Evolutionary conservation across 371 early-diverging fungal species (phyloP), one percentile per base, ranked within the genome.

Genomic region (Mucor sp.): DNA sequence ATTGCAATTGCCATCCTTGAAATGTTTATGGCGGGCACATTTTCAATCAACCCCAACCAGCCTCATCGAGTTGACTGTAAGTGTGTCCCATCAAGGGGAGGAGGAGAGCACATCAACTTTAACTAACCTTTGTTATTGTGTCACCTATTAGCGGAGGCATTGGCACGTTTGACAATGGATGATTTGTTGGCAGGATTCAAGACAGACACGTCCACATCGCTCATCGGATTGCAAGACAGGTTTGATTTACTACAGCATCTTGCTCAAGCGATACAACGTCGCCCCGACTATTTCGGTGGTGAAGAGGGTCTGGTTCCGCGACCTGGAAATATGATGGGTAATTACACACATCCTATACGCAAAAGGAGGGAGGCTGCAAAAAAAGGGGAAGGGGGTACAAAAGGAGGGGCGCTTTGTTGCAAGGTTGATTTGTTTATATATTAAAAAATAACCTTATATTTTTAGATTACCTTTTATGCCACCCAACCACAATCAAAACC

Each of bases 291-390:
- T 35, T 84, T 89, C 47, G 81, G 74, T 4, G 76, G 78, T 44
- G 53, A 65, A 28, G 50, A 65, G 30, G 76, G 69, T 17, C 60
- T 76, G 66, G 76, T 80, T 61, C 80, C 89, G 33, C 85, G 96
- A 25, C 96, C 96, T 19, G 96, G 96, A 55, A 90, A 91, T 74
- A 85, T 96, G 79, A 77, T 94, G 72, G 91, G 90, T 86, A 84
- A 74, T 25, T 59, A 27, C 43, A 39, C 25, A 21, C 6, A 4
- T 35, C 35, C 14, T 37, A 35, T 6, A n/a, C n/a, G n/a, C 30
- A 30, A 30, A 30, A 30, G 14, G 2, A 37, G 19, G 14, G 2
- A 37, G 19, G 19, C 19, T n/a, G n/a, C 21, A 50, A 50, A 8
- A 19, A 23, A 23, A 50, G 11, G 25, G 23, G 21, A n/a, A 48